phyloP scores from a whole-genome alignment of 2,329 filamentous ascomycete genomes.

The Amesomyces nigricolor region DNA sequence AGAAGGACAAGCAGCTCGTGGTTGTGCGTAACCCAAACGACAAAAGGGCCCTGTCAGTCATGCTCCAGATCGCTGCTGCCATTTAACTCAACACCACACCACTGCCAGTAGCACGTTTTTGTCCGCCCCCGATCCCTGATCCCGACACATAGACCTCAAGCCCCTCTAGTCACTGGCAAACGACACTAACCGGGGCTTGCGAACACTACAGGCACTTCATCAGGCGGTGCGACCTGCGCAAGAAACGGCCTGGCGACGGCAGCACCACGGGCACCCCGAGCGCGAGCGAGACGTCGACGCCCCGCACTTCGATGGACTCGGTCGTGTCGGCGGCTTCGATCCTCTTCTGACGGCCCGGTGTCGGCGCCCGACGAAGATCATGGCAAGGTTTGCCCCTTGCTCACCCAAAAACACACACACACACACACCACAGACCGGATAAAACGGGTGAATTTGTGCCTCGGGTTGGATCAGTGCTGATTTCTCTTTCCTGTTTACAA shows the following conservation, averaged over 20 bases:
- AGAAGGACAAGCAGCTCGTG: constrained; percentile 26
- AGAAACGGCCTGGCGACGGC: not conserved
- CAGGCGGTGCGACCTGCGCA: constrained; percentile 7
- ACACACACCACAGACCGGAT: too few species aligned
- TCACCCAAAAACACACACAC: too few species aligned
- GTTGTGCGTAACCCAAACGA: constrained; percentile 27
- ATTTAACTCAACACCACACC: constrained; percentile 17
- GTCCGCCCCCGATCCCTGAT: not conserved
- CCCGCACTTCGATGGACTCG: constrained; percentile 15
- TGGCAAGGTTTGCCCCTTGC: too few species aligned
- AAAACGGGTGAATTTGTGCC: constrained; percentile 3
- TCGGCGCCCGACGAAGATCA: not conserved
- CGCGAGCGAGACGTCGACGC: constrained; percentile 3
- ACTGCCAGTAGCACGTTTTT: not conserved
- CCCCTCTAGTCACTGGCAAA: not conserved
- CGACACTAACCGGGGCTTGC: constrained; percentile 12
- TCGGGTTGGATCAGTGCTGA: not conserved
- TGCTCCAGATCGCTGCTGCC: constrained; percentile 27
- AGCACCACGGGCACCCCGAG: not conserved
- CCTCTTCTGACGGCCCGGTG: not conserved
- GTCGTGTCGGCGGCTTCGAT: not conserved
- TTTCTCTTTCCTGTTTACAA: not conserved
- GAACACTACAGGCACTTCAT: constrained; percentile 9
- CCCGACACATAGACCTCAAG: not conserved
- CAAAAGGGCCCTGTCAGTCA: constrained; percentile 26